A percentile compares a stretch with the other conserved stretches of the same genome.
These are phyloP conservation scores for Phytophthora constricta DNA, from an alignment of 352 stramenopile species.

Conservation along the genomic window DNA sequence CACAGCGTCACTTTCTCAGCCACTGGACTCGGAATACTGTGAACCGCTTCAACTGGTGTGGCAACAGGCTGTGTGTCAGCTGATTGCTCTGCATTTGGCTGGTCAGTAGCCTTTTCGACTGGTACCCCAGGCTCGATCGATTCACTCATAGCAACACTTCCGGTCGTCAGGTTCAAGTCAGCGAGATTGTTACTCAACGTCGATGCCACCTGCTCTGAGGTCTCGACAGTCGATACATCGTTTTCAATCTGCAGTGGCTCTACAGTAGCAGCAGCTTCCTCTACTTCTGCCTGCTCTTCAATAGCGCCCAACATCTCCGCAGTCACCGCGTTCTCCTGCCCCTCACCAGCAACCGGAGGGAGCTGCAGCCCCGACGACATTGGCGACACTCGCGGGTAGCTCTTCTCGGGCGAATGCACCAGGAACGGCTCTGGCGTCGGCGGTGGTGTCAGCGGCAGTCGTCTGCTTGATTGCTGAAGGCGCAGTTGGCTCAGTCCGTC, in stretches of 20 bases:
- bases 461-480: conserved; percentile 31
- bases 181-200: conserved; percentile 18
- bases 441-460: conserved; percentile 28
- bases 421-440: conserved; percentile 26
- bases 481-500: conserved; percentile 29
- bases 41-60: neutral
- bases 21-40: neutral
- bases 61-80: too few relatives aligned
- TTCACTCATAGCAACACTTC: neutral
- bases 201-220: conserved; percentile 18
- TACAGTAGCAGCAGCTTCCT: neutral
- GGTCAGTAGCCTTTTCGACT: neutral
- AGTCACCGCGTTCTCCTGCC: neutral
- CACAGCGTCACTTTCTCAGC: neutral
- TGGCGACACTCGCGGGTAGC: conserved; percentile 24
- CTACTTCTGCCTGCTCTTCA: neutral
- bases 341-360: neutral
- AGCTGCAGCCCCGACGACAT: conserved; percentile 11
- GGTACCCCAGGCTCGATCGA: neutral
- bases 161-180: conserved; percentile 30
- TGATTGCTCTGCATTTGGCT: neutral
- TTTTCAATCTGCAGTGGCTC: neutral
- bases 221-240: neutral
- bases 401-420: conserved; percentile 36
- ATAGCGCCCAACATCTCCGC: neutral